Base-by-base conservation (phyloP, 2,329 filamentous ascomycete genomes). In the Chrysoporthe puriensis region DNA sequence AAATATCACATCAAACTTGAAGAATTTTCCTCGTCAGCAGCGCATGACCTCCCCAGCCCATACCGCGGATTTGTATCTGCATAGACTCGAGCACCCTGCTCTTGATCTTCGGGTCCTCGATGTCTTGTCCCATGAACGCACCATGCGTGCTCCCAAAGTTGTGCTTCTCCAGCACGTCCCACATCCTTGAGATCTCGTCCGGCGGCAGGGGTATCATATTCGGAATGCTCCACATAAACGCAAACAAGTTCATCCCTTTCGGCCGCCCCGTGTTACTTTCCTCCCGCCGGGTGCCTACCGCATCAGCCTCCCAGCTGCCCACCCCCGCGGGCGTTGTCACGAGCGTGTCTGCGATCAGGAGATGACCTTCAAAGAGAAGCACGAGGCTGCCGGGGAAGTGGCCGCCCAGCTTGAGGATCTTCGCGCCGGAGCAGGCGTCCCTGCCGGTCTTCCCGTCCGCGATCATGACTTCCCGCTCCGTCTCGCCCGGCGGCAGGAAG, bases 341-440 rank as follows among this genome's bases (percentile, higher is more conserved):
- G 60, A 96, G 84, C 3, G 91, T 93, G 78, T 96, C 93, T 6
- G 92, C 92, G 67, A 94, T 84, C 68, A 95, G 84, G n/a, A 96
- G 78, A 60, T 83, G 84, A 0, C 79, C 77, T 21, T 84, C 83
- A 77, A 86, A 91, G 34, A 90, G 83, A 69, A 92, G 75, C 3
- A 93, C 87, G 68, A 91, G 78, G 71, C 88, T 92, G 0, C 93
- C 93, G 0, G 90, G 90, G 73, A 96, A 96, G 79, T 96, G 92
- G 0, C 93, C 93, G 0, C 92, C 91, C 0, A 90, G 83, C 76
- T 93, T 92, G 63, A 95, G 82, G 0, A 86, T 87, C 43, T 80
- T 85, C 3, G 90, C 82, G 0, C 86, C 88, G 0, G 82, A 81
- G 62, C 14, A 16, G n/a, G 14, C 44, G 7, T 16, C 18, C 16